These are phyloP conservation scores for Suillus lakei DNA, from an alignment of 768 basidiomycete species.

Conservation along the genomic window DNA sequence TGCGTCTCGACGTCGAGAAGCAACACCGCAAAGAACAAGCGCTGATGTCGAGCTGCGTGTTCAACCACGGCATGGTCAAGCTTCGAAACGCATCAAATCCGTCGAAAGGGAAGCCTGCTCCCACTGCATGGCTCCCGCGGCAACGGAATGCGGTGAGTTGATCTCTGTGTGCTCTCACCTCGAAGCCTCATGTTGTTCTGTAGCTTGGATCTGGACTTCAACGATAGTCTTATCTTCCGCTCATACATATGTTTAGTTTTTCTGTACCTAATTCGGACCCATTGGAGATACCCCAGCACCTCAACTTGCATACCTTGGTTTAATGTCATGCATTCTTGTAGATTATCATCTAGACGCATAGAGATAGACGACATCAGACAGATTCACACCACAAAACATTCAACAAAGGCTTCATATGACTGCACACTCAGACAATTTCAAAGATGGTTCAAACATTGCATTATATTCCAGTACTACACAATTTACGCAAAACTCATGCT, in stretches of 20 bases:
- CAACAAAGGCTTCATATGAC: no score
- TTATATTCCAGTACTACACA: no score
- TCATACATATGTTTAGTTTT: constrained; percentile 4
- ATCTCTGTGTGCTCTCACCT: neutral
- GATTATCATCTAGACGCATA: no score
- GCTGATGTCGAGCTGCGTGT: constrained; percentile 79
- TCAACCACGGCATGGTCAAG: constrained; percentile 68
- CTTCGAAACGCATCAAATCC: constrained; percentile 64
- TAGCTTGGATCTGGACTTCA: constrained; percentile 36
- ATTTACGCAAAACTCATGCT: no score
- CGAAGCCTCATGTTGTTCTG: neutral
- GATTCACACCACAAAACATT: no score
- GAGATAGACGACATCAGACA: no score
- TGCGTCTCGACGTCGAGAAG: constrained; percentile 56
- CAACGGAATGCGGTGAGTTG: constrained; percentile 56
- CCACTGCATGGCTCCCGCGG: constrained; percentile 72
- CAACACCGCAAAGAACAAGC: constrained; percentile 80
- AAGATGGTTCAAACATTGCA: no score
- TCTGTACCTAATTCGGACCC: neutral
- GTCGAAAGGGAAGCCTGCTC: constrained; percentile 49
- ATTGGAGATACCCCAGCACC: constrained; percentile 17
- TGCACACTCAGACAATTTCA: no score
- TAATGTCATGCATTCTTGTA: no score
- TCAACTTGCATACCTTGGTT: no score
- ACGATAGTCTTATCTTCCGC: constrained; percentile 18